Base-by-base conservation (phyloP, 495 filamentous ascomycete species). In the Podospora comata region DNA sequence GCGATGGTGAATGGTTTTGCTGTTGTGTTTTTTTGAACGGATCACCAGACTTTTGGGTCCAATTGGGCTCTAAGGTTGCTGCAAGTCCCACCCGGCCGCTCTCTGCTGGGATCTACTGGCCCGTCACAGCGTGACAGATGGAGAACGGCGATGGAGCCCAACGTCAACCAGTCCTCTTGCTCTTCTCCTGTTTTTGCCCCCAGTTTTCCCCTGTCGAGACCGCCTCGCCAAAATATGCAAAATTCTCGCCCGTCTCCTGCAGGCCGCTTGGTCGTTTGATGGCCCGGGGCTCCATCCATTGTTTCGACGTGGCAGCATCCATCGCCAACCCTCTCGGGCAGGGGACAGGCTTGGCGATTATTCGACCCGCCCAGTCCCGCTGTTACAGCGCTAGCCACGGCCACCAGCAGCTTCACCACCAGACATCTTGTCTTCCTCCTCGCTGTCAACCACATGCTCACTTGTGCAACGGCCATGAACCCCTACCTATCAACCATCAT, bases 301-400 rank as follows among this genome's bases (percentile, higher is more conserved):
- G 39, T 61, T 34, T 75, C 72, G 75, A 76, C 75, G 75, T 76
- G 75, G 75, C 75, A 76, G 71, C 65, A 67, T 68, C 34, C 56
- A 54, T 60, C 44, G 70, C 75, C 75, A 76, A 59, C 65, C 58
- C 70, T 68, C 66, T 57, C 26, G 6, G 1, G 27, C 44, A 53
- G 67, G 63, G 68, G 68, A 34, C 7, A 20, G 15, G 15, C 39
- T 71, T 64, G 59, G 62, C 59, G 57, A 11, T 48, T 16, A 48
- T 48, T 48, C 2, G 39, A 48, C 39, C 39, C 39, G 9, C 39
- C 39, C 7, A 48, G 39, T 48, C 5, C 39, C 39, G 2, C 39
- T 48, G 13, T 48, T 48, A 48, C 39, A 48, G 39, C 39, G 39
- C 39, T 18, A 16, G 9, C 7, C 39, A 48, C 39, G 39, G 39